A percentile compares a stretch with the other conserved stretches of the same genome.
These are phyloP conservation scores for Panicum hallii DNA, from an alignment of 202 grass and related monocot species.

Conservation along the genomic window DNA sequence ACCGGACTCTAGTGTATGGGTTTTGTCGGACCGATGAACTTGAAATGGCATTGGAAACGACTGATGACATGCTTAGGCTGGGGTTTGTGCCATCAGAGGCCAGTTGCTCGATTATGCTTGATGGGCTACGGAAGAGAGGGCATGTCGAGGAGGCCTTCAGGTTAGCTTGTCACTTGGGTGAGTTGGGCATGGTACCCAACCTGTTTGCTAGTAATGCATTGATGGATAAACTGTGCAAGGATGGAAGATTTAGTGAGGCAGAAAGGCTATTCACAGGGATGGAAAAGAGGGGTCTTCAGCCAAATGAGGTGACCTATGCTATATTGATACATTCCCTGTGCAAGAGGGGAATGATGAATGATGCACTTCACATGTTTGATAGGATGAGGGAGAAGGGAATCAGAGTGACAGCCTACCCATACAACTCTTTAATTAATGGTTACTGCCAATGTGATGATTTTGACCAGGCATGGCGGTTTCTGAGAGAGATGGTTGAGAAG, in stretches of 20 bases:
- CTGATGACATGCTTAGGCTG: constrained; percentile 59
- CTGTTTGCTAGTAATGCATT: constrained; percentile 86
- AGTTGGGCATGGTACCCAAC: constrained; percentile 73
- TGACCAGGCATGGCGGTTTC: constrained; percentile 52
- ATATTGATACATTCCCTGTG: constrained; percentile 89
- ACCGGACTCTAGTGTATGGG: constrained; percentile 74
- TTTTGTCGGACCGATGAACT: constrained; percentile 66
- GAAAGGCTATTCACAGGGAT: constrained; percentile 75
- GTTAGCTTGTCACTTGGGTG: constrained; percentile 60
- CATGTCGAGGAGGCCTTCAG: constrained; percentile 63
- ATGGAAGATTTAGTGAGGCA: constrained; percentile 63
- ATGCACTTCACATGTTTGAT: constrained; percentile 64
- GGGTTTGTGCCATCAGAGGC: constrained; percentile 67
- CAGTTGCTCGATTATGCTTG: constrained; percentile 72
- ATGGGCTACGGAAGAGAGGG: constrained; percentile 68
- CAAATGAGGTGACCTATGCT: constrained; percentile 84
- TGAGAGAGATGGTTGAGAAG: constrained; percentile 60
- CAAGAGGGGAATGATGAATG: constrained; percentile 70
- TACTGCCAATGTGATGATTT: constrained; percentile 69
- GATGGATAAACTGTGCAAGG: constrained; percentile 83
- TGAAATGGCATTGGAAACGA: constrained; percentile 59
- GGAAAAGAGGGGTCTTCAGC: constrained; percentile 50
- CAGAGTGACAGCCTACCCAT: constrained; percentile 70
- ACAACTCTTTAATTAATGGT: constrained; percentile 87
- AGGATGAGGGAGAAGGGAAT: constrained; percentile 66